Base-by-base conservation (phyloP, 768 basidiomycete species). In the Pleurotus citrinopileatus region DNA sequence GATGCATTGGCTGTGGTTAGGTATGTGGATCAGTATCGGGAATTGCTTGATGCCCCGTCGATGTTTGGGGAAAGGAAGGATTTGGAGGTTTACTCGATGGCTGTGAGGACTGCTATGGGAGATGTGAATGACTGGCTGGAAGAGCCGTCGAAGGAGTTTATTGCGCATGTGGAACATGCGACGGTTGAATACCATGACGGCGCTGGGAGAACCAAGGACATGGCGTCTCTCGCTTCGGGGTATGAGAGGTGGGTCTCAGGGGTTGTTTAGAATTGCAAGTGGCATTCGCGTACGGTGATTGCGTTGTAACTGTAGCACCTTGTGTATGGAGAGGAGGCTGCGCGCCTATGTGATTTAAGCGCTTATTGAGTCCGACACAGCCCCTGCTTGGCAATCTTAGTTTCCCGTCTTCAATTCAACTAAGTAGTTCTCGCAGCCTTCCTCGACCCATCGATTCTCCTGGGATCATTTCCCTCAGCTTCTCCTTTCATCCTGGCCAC, bases 11-110 rank as follows among this genome's bases (percentile, higher is more conserved):
- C 32, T 45, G 12, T 15, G 9, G 34, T n/a, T 42, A 42, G 25
- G 45, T 89, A 91, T 62, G 84, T 91, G 60, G 85, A 87, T 61
- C 87, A 91, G 63, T 85, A 79, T 58, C 78, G 85, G 53, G 82
- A 85, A 44, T 73, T 89, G 20, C 70, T 84, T 29, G 81, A 84
- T 57, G 75, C 80, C 1, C 80, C 82, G 26, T 74, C 74, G 44
- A 73, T 76, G 32, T 68, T 71, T 51, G 77, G 76, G n/a, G 84
- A 84, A 57, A 66, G 75, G 32, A 79, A 81, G 61, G 83, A 87
- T 55, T 66, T 84, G 27, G 75, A 80, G 55, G 65, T 84, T 1
- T 89, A 89, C 60, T 63, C 68, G 25, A 67, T 65, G 15, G 78
- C 82, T 23, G 73, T 87, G 19, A 73, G 79, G 32, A 80, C 72